phyloP scores from a whole-genome alignment of 495 filamentous ascomycete genomes.

The Mytilinidion resinicola region DNA sequence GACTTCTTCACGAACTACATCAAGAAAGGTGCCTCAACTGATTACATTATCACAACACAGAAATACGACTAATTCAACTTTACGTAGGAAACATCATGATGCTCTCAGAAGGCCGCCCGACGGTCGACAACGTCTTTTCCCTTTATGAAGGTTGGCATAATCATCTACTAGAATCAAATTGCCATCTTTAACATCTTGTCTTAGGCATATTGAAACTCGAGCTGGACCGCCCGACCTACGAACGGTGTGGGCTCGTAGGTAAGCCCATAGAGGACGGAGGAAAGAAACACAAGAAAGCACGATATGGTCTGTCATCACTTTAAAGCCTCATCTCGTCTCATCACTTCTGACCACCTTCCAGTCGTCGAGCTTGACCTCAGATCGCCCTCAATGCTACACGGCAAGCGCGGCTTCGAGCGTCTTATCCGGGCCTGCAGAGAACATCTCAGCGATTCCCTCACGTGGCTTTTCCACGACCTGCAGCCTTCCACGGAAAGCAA shows the following conservation, averaged over 20 bases:
- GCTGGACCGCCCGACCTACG: slow-evolving; percentile 77
- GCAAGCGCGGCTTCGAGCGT: slow-evolving; percentile 85
- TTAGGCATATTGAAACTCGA: slow-evolving; percentile 67
- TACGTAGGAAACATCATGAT: slow-evolving; percentile 74
- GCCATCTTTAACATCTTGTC: background rate
- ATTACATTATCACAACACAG: background rate
- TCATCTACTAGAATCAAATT: background rate
- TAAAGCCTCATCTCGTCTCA: slow-evolving; percentile 13
- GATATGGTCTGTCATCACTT: slow-evolving; percentile 46
- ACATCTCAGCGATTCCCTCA: slow-evolving; percentile 60
- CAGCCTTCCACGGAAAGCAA: slow-evolving; percentile 8
- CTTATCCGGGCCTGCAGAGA: slow-evolving; percentile 81
- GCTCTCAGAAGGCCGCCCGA: slow-evolving; percentile 77
- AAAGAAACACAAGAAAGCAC: slow-evolving; percentile 54
- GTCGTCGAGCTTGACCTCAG: slow-evolving; percentile 79
- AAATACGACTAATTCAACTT: slow-evolving; percentile 1
- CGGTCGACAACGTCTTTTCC: slow-evolving; percentile 73
- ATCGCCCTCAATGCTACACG: slow-evolving; percentile 74
- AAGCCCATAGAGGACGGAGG: slow-evolving; percentile 56
- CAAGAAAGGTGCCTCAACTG: slow-evolving; percentile 58
- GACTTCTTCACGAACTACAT: slow-evolving; percentile 85
- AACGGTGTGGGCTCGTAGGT: slow-evolving; percentile 76
- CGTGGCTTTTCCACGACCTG: slow-evolving; percentile 78
- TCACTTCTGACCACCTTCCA: slow-evolving; percentile 29
- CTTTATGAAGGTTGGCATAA: slow-evolving; percentile 56